Percentiles rank a stretch among this genome's conserved stretches.
phyloP scores from a whole-genome alignment of 305 asterid species.

The Solanum hybrid region DNA sequence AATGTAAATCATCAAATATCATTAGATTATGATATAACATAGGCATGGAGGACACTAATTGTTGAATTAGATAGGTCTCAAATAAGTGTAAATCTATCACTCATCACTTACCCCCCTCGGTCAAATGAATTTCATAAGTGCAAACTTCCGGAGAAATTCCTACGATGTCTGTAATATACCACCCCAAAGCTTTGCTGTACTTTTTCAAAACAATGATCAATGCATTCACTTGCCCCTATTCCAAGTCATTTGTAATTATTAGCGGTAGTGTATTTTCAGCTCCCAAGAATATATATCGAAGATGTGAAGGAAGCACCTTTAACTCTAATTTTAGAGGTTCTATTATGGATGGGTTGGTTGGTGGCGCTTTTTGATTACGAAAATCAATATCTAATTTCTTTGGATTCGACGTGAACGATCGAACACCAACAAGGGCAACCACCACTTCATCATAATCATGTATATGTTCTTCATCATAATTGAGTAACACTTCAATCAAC shows the following conservation, averaged over 20 bases:
- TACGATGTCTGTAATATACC: neutral
- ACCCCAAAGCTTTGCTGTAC: neutral
- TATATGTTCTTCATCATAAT: neutral
- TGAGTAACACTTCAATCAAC: neutral
- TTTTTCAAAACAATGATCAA: neutral
- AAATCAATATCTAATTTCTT: neutral
- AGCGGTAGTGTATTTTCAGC: too few species aligned
- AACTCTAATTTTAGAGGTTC: neutral
- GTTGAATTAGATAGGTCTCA: too few species aligned
- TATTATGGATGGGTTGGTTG: neutral
- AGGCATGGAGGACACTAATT: too few species aligned
- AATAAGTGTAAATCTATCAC: too few species aligned
- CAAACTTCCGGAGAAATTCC: neutral
- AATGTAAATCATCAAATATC: too few species aligned
- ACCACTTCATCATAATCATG: neutral
- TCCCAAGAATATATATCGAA: neutral
- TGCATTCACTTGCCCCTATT: neutral
- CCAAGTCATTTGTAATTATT: neutral
- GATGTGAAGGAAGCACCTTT: neutral
- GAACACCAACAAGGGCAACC: neutral
- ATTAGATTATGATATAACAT: too few species aligned
- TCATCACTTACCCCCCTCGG: neutral
- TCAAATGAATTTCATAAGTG: neutral
- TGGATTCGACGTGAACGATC: neutral
- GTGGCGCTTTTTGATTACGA: too few species aligned